Conservation (phyloP, 768 basidiomycete genomes). For the Mycena galericulata region DNA sequence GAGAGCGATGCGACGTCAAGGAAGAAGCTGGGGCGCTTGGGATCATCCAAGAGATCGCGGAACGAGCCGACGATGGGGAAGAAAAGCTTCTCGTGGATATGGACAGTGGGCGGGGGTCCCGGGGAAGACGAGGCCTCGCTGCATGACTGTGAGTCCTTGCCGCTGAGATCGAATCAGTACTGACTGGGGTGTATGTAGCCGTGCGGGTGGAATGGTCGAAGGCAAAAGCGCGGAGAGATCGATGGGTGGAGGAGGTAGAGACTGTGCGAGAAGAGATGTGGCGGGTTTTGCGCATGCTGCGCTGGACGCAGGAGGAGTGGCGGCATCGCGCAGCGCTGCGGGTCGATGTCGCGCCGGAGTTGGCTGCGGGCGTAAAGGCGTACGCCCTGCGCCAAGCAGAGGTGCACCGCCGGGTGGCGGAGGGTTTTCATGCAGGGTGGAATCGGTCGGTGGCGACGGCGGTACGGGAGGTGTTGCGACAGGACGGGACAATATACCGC, state of each 20-base stretch:
- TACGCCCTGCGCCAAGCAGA: neutral
- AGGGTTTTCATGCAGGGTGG: neutral
- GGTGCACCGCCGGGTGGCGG: neutral
- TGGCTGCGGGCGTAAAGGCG: neutral
- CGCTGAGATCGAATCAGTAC: neutral
- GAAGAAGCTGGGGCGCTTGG: neutral
- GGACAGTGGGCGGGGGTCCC: neutral
- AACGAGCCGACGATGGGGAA: neutral
- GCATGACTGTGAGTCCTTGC: conserved; percentile 15
- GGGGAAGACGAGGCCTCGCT: neutral
- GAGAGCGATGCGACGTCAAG: neutral
- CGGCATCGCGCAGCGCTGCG: neutral
- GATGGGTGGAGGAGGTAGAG: conserved; percentile 39
- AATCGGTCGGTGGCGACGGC: neutral
- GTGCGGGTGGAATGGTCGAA: conserved; percentile 40
- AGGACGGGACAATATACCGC: conserved; percentile 3
- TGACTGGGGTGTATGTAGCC: neutral
- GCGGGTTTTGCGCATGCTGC: conserved; percentile 10
- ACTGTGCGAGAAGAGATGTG: conserved; percentile 38
- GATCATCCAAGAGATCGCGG: neutral
- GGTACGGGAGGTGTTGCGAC: neutral
- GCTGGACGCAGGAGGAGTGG: conserved; percentile 1
- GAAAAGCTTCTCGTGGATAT: conserved; percentile 21
- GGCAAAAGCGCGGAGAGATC: conserved; percentile 23
- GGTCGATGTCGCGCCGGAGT: neutral